phyloP scores from a whole-genome alignment of 805 yeast species.

The Wickerhamomyces bovis region DNA sequence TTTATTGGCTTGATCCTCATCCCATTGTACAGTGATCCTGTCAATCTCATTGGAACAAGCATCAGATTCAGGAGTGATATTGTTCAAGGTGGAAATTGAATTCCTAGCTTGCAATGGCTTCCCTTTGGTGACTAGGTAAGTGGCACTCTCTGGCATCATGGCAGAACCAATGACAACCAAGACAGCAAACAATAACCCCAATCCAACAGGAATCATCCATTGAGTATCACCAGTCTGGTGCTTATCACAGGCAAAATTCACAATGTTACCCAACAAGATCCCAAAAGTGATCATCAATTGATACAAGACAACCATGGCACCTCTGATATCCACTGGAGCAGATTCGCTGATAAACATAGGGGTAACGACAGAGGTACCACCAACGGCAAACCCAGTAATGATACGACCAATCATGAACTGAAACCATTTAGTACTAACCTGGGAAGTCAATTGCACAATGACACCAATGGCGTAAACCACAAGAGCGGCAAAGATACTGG shows the following conservation, averaged over 20 bases:
- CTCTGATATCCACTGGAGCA: slow-evolving; percentile 64
- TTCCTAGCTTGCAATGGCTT: slow-evolving; percentile 46
- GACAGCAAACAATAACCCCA: slow-evolving; percentile 36
- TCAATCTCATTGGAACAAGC: slow-evolving; percentile 43
- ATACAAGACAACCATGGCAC: slow-evolving; percentile 64
- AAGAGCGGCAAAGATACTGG: slow-evolving; percentile 48
- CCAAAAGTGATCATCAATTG: slow-evolving; percentile 68
- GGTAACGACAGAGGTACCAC: slow-evolving; percentile 67
- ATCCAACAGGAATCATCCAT: slow-evolving; percentile 65
- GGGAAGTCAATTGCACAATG: slow-evolving; percentile 51
- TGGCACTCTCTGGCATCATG: slow-evolving; percentile 66
- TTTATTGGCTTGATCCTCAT: slow-evolving; percentile 41
- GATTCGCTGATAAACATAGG: slow-evolving; percentile 70
- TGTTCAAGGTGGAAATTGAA: slow-evolving; percentile 50
- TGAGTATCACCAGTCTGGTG: slow-evolving; percentile 43
- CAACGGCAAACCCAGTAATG: slow-evolving; percentile 72
- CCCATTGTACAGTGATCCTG: slow-evolving; percentile 37
- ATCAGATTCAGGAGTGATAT: slow-evolving; percentile 37
- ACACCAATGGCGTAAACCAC: slow-evolving; percentile 55
- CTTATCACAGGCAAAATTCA: slow-evolving; percentile 52
- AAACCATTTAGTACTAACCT: slow-evolving; percentile 39
- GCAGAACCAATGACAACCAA: slow-evolving; percentile 38
- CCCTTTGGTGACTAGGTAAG: slow-evolving; percentile 40
- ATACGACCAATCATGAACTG: slow-evolving; percentile 61
- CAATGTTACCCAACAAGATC: slow-evolving; percentile 66